Evolutionary conservation across 306 rosid species (phyloP), one percentile per base, ranked within the genome.

Genomic region (Acacia melanoxylon): DNA sequence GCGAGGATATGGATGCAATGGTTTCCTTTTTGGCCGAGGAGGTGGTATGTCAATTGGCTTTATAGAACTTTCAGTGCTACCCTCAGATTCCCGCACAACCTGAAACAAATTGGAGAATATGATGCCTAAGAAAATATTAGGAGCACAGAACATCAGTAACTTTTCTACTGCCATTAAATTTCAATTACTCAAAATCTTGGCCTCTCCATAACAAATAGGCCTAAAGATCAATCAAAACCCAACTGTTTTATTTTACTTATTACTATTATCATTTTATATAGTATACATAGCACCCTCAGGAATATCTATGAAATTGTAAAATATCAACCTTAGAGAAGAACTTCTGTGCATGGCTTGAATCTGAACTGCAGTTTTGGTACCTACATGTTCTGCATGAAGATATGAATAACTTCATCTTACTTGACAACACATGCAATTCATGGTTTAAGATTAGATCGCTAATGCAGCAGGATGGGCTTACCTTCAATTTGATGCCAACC

Each of bases 401-500:
- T 79, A 75, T 68, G 67, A 85, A 72, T 29, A 41, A 67, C 80
- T 78, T 89, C 84, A 89, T 78, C 82, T 67, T 49, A 83, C 66
- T 69, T 44, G 74, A 63, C 45, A 76, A 72, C 37, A 31, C 59
- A 67, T 9, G n/a, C 51, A 10, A 14, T 54, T 75, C 56, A 19
- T 20, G 22, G 41, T 46, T 58, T 66, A 66, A 1, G 6, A 66
- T 66, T 15, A 41, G 52, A 75, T 29, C 10, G 41, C 63, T 24
- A 42, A 86, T 25, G 74, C 44, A 78, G 22, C 41, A 72, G 19
- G 52, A 62, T 31, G 33, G 54, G 31, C 85, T 79, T 82, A 93
- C 99, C 99, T 95, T 95, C 94, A 52, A 95, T 93, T 87, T 91
- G 98, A 81, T 96, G 97, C 99, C 99, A 95, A 77, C 98, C 97